These are phyloP conservation scores for Quercus lobata DNA, from an alignment of 331 rosid species.

Conservation along the genomic window DNA sequence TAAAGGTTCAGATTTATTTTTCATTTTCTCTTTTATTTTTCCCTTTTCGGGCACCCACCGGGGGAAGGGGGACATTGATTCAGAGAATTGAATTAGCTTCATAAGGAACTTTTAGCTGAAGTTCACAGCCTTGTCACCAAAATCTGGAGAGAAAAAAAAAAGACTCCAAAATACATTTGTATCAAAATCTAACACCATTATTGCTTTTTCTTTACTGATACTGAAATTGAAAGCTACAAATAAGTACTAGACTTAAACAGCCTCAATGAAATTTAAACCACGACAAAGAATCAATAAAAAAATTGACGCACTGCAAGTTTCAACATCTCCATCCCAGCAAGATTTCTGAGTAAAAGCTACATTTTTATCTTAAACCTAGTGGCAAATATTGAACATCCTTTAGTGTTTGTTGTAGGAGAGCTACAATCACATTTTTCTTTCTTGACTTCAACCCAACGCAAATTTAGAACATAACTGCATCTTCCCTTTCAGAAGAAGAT, in stretches of 20 bases:
- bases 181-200: conserved; percentile 20
- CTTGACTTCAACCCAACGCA: conserved; percentile 80
- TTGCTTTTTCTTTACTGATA: conserved; percentile 31
- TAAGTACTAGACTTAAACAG: conserved; percentile 22
- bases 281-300: conserved; percentile 82
- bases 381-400: conserved; percentile 88
- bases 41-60: too few relatives aligned
- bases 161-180: neutral
- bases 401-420: conserved; percentile 84
- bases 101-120: too few relatives aligned
- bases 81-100: too few relatives aligned
- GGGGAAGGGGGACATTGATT: too few relatives aligned
- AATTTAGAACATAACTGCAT: conserved; percentile 45
- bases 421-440: conserved; percentile 87
- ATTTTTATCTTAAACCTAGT: conserved; percentile 68
- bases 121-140: too few relatives aligned
- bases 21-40: too few relatives aligned
- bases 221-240: conserved; percentile 31
- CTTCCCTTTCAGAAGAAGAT: conserved; percentile 65
- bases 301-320: conserved; percentile 72
- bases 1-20: too few relatives aligned
- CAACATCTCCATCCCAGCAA: conserved; percentile 71
- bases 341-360: conserved; percentile 55
- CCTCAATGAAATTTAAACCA: conserved; percentile 43
- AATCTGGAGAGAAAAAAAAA: too few relatives aligned